Conservation (phyloP, 2,329 filamentous ascomycete genomes). For the Trichoderma koningii region DNA sequence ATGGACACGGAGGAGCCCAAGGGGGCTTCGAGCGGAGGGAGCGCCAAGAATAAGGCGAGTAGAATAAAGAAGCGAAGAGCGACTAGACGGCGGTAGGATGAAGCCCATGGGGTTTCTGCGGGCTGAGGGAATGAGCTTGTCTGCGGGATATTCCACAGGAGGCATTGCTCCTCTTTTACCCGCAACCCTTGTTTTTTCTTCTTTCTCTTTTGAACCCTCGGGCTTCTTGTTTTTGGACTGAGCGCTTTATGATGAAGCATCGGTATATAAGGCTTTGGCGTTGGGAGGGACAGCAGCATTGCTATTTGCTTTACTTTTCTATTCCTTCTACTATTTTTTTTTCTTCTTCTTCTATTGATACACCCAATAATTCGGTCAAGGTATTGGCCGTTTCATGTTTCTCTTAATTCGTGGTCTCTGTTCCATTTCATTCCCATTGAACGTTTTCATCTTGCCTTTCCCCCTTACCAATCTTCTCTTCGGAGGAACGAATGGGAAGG, state of each 20-base stretch:
- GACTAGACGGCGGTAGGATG: constrained; percentile 39
- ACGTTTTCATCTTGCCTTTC: background rate
- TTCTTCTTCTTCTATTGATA: constrained; percentile 21
- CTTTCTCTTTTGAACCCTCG: background rate
- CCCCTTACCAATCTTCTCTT: background rate
- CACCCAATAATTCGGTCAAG: constrained; percentile 19
- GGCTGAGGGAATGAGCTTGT: background rate
- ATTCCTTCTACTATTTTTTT: background rate
- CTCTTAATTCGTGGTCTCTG: no score
- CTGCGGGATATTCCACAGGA: background rate
- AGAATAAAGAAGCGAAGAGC: constrained; percentile 42
- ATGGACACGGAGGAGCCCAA: constrained; percentile 35
- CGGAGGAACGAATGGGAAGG: background rate
- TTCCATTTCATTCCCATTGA: no score
- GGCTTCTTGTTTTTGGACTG: background rate
- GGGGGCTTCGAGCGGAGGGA: constrained; percentile 30
- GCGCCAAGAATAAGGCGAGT: constrained; percentile 35
- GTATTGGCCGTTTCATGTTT: background rate
- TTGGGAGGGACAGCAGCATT: constrained; percentile 19
- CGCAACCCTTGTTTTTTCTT: background rate
- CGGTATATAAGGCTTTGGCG: constrained; percentile 26
- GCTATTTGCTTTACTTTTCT: background rate
- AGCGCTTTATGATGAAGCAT: constrained; percentile 21
- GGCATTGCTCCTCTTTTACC: background rate
- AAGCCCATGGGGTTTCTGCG: background rate